These are phyloP conservation scores for Gautieria morchelliformis DNA, from an alignment of 768 basidiomycete species.

Conservation along the genomic window DNA sequence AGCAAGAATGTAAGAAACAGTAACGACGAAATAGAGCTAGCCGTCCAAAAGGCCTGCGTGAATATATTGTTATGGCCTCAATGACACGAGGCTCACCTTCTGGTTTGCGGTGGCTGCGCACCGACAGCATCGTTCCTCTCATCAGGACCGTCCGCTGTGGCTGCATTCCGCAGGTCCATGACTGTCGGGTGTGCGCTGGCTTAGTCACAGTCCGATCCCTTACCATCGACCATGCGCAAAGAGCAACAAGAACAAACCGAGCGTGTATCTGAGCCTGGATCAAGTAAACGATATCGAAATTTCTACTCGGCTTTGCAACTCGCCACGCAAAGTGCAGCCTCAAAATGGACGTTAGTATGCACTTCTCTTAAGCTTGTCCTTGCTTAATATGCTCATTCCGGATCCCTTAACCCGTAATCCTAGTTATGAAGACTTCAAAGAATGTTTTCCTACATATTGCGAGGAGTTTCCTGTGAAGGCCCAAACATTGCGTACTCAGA, in stretches of 20 bases:
- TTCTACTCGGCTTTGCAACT: slow-evolving; percentile 48
- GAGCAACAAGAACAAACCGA: not conserved
- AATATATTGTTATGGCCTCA: not conserved
- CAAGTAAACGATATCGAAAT: slow-evolving; percentile 46
- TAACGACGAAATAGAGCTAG: slow-evolving; percentile 62
- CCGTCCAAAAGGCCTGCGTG: slow-evolving; percentile 25
- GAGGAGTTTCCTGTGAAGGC: slow-evolving; percentile 36
- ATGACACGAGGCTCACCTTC: not conserved
- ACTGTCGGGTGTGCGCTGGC: not conserved
- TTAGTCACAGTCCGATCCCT: not conserved
- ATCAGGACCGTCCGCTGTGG: slow-evolving; percentile 13
- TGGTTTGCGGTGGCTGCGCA: not conserved
- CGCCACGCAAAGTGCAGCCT: slow-evolving; percentile 43
- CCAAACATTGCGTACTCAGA: slow-evolving; percentile 42
- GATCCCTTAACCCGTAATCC: not conserved
- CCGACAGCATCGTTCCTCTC: slow-evolving; percentile 16
- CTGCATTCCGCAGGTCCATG: slow-evolving; percentile 8
- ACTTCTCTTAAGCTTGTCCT: not conserved
- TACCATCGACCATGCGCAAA: not conserved
- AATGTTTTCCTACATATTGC: slow-evolving; percentile 58
- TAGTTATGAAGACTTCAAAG: slow-evolving; percentile 29
- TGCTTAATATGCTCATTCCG: not conserved
- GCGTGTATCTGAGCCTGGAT: slow-evolving; percentile 13
- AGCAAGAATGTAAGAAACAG: slow-evolving; percentile 66
- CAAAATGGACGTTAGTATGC: slow-evolving; percentile 48